Evolutionary conservation across 352 stramenopile species (phyloP).

Genomic region (Aphanomyces stellatus): DNA sequence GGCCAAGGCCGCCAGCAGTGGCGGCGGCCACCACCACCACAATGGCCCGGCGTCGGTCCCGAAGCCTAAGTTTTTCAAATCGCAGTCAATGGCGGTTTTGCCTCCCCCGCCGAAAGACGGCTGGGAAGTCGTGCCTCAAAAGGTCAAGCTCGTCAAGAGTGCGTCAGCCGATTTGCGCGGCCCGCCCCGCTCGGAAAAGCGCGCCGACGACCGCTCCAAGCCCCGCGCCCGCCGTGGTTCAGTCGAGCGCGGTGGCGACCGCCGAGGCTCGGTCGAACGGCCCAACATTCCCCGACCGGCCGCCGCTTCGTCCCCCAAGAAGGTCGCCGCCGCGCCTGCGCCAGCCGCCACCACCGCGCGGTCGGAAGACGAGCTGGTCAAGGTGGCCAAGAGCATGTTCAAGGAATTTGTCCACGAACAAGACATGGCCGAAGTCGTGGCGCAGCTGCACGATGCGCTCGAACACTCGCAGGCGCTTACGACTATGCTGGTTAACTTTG

Average conservation of each 20-base stretch:
- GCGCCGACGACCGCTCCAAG: slow-evolving; percentile 29
- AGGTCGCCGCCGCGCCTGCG: slow-evolving; percentile 1
- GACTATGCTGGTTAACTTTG: slow-evolving; percentile 48
- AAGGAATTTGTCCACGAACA: slow-evolving; percentile 79
- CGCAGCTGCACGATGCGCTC: slow-evolving; percentile 44
- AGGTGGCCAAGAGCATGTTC: slow-evolving; percentile 79
- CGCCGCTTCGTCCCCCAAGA: background rate
- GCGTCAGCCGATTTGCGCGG: slow-evolving; percentile 29
- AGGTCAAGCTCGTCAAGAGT: slow-evolving; percentile 52
- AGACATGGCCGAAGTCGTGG: slow-evolving; percentile 68
- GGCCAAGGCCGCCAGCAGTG: slow-evolving; percentile 49
- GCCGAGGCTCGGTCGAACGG: background rate
- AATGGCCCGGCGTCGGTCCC: slow-evolving; percentile 22
- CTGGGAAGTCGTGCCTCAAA: slow-evolving; percentile 58
- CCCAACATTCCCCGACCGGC: background rate
- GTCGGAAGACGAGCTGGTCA: slow-evolving; percentile 56
- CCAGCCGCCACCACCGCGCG: slow-evolving; percentile 20
- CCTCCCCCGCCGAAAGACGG: slow-evolving; percentile 37
- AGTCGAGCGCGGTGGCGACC: slow-evolving; percentile 7
- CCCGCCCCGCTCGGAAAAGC: slow-evolving; percentile 22
- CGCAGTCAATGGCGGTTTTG: slow-evolving; percentile 32
- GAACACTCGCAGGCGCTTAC: slow-evolving; percentile 42
- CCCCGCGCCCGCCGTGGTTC: slow-evolving; percentile 27
- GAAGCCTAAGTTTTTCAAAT: slow-evolving; percentile 43
- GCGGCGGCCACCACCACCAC: too few relatives aligned